Evolutionary conservation across 768 basidiomycete species (phyloP), one percentile per base, ranked within the genome.

Genomic region (Macrocybe gigantea): DNA sequence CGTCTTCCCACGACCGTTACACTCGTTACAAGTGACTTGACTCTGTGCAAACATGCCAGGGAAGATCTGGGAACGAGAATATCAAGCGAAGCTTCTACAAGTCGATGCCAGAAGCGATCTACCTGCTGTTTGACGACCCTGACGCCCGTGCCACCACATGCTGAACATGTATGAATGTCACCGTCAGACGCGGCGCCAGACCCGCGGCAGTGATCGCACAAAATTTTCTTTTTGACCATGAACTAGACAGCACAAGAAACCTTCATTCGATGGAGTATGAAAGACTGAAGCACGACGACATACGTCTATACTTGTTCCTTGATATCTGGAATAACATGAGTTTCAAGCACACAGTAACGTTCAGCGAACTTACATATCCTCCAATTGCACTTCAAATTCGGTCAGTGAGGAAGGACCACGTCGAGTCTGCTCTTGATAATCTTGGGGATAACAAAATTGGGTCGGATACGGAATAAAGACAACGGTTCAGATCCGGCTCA

Each of bases 161-260:
- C 78, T 3, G 79, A 63, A 62, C 96, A 99, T n/a, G 79, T 77
- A 58, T 92, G 88, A 41, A 96, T 88, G 60, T 96, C 90, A 6
- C 77, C 65, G 49, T 92, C 89, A 0, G 91, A 88, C 1, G 92
- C 88, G 0, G 96, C 96, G 15, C 96, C 96, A 0, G 91, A 83
- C 15, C 96, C 96, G 60, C 93, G 85, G 68, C 96, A 99, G 62
- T 96, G 90, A 64, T 97, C 93, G 60, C 96, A 99, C 12, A 99
- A 83, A 33, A 95, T 81, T 45, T 83, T 82, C 62, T 95, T 94
- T 64, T 84, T 87, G 62, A 97, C 77, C 72, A 88, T 86, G 66
- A 99, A 95, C 93, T 98, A 55, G 9, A 49, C 2, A 44, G 40
- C 40, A 33, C 48, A 1, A 31, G 22, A 22, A 4, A 22, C 22